Evolutionary conservation across 2,329 filamentous ascomycete species (phyloP), one percentile per base, ranked within the genome.

Genomic region (Capronia epimyces): DNA sequence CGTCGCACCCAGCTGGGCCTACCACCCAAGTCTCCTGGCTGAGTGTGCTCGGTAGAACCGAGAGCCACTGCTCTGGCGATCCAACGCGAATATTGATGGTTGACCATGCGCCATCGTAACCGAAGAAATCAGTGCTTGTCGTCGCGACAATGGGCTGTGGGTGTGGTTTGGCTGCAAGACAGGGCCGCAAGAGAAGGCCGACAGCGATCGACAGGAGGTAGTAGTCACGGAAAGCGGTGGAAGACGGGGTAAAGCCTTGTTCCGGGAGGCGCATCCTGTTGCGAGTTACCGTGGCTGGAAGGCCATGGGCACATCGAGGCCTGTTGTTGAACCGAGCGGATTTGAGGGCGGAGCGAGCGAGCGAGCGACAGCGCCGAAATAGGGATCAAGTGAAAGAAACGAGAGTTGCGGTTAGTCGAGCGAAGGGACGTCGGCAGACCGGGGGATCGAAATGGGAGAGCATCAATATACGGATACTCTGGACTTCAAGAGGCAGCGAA

Each of bases 21-120:
- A 65, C 58, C 13, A 65, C 61, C 64, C 62, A 65, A 3, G 60
- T 64, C 46, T 65, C 63, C 43, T 60, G 58, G 37, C 58, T 57
- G n/a, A 60, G 49, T 21, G 63, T 66, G 44, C 53, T 64, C 18
- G 64, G 64, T 32, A 65, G 50, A 10, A 65, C 54, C n/a, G 54
- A 56, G 16, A 66, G 36, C 58, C 59, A 65, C 56, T 66, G 64
- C 43, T 62, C 52, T 13, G 63, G 64, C 15, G 58, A 58, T 25
- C 64, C 64, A 24, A 65, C 61, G 18, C 62, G 58, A 42, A 66
- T 62, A 21, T 49, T 60, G 27, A 64, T 49, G 50, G 62, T 49
- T 20, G 61, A 64, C 63, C 63, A 66, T 15, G 42, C 43, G 4
- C 64, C 64, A 58, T 66, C 64, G 49, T 62, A 61, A n/a, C 60